phyloP scores from a whole-genome alignment of 208 protist species.

The Crithidia bombi region DNA sequence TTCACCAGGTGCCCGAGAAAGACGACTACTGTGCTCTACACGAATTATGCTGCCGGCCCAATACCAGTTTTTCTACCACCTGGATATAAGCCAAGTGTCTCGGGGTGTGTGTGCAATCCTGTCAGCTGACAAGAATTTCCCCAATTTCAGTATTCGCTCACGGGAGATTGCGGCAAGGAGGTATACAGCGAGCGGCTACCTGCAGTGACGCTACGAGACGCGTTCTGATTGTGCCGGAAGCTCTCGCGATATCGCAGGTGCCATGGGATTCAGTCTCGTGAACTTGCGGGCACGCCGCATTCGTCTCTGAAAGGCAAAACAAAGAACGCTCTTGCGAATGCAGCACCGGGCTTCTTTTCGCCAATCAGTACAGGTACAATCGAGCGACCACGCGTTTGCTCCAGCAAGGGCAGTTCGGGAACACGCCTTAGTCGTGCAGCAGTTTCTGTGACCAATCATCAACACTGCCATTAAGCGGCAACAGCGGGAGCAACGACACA shows the following conservation, averaged over 20 bases:
- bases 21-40: slow-evolving; percentile 27
- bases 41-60: slow-evolving; percentile 19
- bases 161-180: slow-evolving; percentile 22
- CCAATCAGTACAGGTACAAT: slow-evolving; percentile 31
- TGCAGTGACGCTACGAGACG: slow-evolving; percentile 8
- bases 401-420: slow-evolving; percentile 21
- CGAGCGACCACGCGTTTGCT: slow-evolving; percentile 15
- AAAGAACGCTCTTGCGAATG: slow-evolving; percentile 24
- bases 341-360: background rate
- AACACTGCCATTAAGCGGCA: slow-evolving; percentile 14
- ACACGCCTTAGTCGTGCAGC: slow-evolving; percentile 26
- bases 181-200: slow-evolving; percentile 27
- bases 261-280: no score
- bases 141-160: slow-evolving; percentile 11
- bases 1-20: slow-evolving; percentile 23
- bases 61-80: slow-evolving; percentile 20
- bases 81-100: slow-evolving; percentile 1
- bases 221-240: slow-evolving; percentile 21
- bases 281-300: slow-evolving; percentile 5
- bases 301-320: slow-evolving; percentile 4
- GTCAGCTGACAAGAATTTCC: slow-evolving; percentile 19
- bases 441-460: slow-evolving; percentile 50
- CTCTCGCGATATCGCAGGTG: slow-evolving; percentile 30
- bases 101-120: slow-evolving; percentile 17
- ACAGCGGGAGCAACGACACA: background rate